Base-by-base conservation (phyloP, 1,284 basidiomycete species). In the Pulchroboletus neoregius region DNA sequence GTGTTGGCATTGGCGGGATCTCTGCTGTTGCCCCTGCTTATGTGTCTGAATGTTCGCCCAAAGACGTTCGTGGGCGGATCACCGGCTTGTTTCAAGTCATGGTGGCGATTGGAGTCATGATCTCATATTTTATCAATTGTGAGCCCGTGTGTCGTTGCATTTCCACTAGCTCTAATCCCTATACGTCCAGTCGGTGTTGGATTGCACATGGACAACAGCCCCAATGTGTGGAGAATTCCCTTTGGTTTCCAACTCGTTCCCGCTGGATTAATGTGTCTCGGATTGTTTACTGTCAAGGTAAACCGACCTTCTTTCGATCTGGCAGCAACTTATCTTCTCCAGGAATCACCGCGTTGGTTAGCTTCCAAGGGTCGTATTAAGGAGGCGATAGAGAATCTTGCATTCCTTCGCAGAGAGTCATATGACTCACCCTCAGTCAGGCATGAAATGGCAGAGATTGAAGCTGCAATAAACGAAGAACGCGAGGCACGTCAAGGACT, bases 71-170 rank as follows among this genome's bases (percentile, higher is more conserved):
- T 42, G 84, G 84, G 11, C 75, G 84, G 24, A 82, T 86, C 40
- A 84, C 84, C 0, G 84, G 86, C 34, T 60, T 87, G 23, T 90
- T 91, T 75, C 89, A 93, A 61, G 81, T 92, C 65, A 83, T 90
- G 76, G 86, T 90, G 31, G 81, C 83, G 13, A 62, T 76, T 39
- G 84, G 84, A 28, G 84, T 87, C 48, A 87, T 87, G 83, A 69
- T 88, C 38, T 85, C 83, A 0, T 89, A 88, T 63, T 88, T 87
- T 61, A 73, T 87, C 52, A 87, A 88, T 56, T 76, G 84, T 87
- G 50, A 47, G 81, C 66, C 11, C 45, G 8, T 7, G 6, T 27
- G 35, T 33, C 23, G 3, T 26, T 11, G 15, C 7, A 35, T 33
- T 27, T 26, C 42, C 20, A 20, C n/a, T n/a, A 5, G 32, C 15